These are phyloP conservation scores for Yamadazyma takamatsuzukensis DNA, from an alignment of 805 yeast genomes.

Conservation along the genomic window DNA sequence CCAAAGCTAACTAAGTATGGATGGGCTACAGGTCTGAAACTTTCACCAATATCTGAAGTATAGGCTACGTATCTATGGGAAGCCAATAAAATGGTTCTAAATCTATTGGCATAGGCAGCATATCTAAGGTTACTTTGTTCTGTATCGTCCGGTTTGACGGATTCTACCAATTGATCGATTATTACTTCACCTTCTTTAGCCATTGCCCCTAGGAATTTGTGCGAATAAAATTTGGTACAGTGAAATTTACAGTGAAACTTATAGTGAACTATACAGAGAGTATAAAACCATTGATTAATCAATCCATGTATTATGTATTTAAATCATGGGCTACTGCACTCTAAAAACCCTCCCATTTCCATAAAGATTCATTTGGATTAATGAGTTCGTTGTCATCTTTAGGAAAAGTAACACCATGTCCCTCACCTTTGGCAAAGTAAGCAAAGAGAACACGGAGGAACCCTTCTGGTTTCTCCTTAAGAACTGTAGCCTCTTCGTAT, in stretches of 20 bases:
- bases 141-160: conserved; percentile 3
- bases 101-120: conserved; percentile 77
- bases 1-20: conserved; percentile 62
- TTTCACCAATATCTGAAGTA: conserved; percentile 83
- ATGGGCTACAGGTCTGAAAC: conserved; percentile 78
- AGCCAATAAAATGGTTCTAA: conserved; percentile 66
- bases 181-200: not conserved
- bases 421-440: conserved; percentile 15
- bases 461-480: no score
- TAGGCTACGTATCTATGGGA: conserved; percentile 82
- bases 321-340: no score
- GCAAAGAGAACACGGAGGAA: no score
- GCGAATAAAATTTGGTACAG: no score
- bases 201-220: no score
- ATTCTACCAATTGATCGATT: not conserved
- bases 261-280: no score
- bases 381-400: conserved; percentile 28
- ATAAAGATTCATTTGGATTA: conserved; percentile 33
- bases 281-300: no score
- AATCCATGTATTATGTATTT: no score
- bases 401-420: conserved; percentile 17
- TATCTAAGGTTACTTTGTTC: conserved; percentile 49
- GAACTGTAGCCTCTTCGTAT: no score
- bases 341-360: conserved; percentile 42
- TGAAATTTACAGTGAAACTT: no score